Base-by-base conservation (phyloP, 345 rosid genomes). In the Anastatica hierochuntica region DNA sequence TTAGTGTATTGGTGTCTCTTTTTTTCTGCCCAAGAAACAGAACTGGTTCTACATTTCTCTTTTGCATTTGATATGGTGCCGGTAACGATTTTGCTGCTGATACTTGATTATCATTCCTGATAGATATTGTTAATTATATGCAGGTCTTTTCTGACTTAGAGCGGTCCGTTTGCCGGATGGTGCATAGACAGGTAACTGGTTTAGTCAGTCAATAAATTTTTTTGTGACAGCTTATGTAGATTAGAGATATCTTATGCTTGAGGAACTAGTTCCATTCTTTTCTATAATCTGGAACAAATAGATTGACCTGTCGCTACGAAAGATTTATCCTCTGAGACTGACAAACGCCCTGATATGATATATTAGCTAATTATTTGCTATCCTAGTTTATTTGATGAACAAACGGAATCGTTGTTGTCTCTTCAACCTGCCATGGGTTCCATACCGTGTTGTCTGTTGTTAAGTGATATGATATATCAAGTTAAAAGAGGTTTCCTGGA, bases 71-170 rank as follows among this genome's bases (percentile, higher is more conserved):
- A 6, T 21, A 34, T 37, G 19, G 17, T 37, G 21, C 41, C 6
- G 13, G 12, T 41, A 53, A 55, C 15, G 27, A 26, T 39, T 43
- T 10, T 33, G 12, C 44, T 44, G 30, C 36, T 31, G 29, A 15
- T 42, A 36, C 29, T 29, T 58, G 33, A 34, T 45, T 41, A 24
- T 36, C 47, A 47, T 47, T 43, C 23, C 41, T 44, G 29, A 47
- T 64, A n/a, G 52, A 40, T 30, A 30, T 34, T 12, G 56, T 54
- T 53, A 51, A 29, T 49, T 48, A n/a, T 52, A 42, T 82, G 76
- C 84, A 92, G 98, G 98, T 88, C 7, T 75, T 92, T 77, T 88
- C 97, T 36, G 97, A 92, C 79, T 74, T 92, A 75, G 97, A 92
- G 71, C 87, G 94, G 39, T 92, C 98, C 12, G 94, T 64, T 7